A percentile compares a stretch with the other conserved stretches of the same genome.
Conservation (phyloP, 2,329 filamentous ascomycete species). For the Aspergillus bombycis region DNA sequence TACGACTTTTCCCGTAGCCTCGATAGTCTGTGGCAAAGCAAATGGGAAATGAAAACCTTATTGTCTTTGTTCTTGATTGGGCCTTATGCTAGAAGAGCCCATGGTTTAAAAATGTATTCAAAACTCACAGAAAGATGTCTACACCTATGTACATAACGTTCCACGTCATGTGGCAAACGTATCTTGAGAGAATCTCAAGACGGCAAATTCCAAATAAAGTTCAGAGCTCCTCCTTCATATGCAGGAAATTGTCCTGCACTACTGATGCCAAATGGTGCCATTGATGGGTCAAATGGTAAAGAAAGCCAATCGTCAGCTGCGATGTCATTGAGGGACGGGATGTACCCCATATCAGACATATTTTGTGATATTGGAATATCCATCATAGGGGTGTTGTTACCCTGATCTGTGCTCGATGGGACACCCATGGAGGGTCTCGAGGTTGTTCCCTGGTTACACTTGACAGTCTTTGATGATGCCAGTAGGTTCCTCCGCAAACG, state of each 20-base stretch:
- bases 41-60: background rate
- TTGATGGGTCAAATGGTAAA: slow-evolving; percentile 47
- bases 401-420: slow-evolving; percentile 29
- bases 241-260: slow-evolving; percentile 42
- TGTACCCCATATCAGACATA: slow-evolving; percentile 31
- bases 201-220: slow-evolving; percentile 50
- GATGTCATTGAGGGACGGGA: slow-evolving; percentile 34
- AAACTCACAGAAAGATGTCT: background rate
- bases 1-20: slow-evolving; percentile 5
- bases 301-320: slow-evolving; percentile 48
- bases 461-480: slow-evolving; percentile 35
- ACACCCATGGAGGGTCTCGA: slow-evolving; percentile 35
- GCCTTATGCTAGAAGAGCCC: background rate
- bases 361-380: slow-evolving; percentile 28
- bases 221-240: slow-evolving; percentile 43
- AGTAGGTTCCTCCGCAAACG: slow-evolving; percentile 44
- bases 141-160: background rate
- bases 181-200: slow-evolving; percentile 30
- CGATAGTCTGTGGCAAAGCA: slow-evolving; percentile 1
- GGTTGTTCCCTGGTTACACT: slow-evolving; percentile 28
- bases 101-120: background rate
- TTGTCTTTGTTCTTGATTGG: background rate
- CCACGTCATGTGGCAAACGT: slow-evolving; percentile 4
- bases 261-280: slow-evolving; percentile 47
- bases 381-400: slow-evolving; percentile 24